These are phyloP conservation scores for Metschnikowia sp. DNA, from an alignment of 805 yeast species.

Conservation along the genomic window DNA sequence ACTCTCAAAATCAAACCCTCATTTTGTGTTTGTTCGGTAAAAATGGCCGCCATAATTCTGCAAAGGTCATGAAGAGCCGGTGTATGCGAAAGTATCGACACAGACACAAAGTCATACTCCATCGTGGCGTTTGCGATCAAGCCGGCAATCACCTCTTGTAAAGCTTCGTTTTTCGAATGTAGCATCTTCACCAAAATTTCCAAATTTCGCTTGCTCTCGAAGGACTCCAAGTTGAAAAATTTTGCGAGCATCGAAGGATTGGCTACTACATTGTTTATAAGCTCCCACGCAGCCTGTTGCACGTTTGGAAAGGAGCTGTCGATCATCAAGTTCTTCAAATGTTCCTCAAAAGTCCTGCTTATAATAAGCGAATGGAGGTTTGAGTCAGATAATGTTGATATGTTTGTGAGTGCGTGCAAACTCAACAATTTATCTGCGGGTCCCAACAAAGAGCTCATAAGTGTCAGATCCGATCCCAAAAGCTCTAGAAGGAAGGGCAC, in stretches of 20 bases:
- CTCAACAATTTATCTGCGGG: conserved; percentile 50
- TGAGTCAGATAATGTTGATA: conserved; percentile 46
- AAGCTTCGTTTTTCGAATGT: conserved; percentile 27
- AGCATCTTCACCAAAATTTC: conserved; percentile 30
- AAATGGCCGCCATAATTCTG: conserved; percentile 20
- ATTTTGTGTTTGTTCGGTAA: conserved; percentile 22
- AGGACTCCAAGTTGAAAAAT: conserved; percentile 51
- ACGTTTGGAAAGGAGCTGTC: conserved; percentile 39
- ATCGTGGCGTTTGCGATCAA: conserved; percentile 40
- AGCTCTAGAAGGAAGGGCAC: conserved; percentile 49
- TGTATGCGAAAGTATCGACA: conserved; percentile 20
- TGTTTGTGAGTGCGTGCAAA: conserved; percentile 64
- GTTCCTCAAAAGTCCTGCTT: conserved; percentile 47
- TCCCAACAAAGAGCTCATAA: conserved; percentile 16
- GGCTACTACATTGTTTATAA: conserved; percentile 56
- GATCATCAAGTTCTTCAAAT: conserved; percentile 39
- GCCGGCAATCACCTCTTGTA: conserved; percentile 32
- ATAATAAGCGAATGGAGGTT: conserved; percentile 37
- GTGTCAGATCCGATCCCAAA: conserved; percentile 23
- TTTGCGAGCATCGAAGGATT: conserved; percentile 44
- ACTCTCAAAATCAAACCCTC: conserved; percentile 29
- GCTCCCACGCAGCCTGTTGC: conserved; percentile 61
- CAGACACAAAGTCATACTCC: conserved; percentile 35
- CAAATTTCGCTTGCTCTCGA: conserved; percentile 36
- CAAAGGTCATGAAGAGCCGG: conserved; percentile 18